These are phyloP conservation scores for Trichosporon inkin DNA, from an alignment of 1,284 basidiomycete genomes.

Conservation along the genomic window DNA sequence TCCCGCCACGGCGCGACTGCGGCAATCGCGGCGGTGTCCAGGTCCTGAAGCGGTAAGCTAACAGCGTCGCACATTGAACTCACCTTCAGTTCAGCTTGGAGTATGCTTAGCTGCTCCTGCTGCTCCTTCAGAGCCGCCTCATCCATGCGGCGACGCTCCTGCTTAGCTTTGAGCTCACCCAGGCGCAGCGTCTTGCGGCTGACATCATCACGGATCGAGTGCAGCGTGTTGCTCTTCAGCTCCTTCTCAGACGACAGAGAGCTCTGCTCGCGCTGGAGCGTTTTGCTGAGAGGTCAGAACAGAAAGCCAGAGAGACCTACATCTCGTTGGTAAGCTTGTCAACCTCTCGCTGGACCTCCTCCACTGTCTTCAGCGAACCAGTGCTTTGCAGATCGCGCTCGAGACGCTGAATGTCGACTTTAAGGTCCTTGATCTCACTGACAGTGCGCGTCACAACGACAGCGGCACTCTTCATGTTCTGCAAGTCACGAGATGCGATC, in stretches of 20 bases:
- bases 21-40: constrained; percentile 35
- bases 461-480: constrained; percentile 63
- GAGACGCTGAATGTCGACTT: constrained; percentile 61
- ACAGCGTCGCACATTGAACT: neutral
- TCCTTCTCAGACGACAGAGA: constrained; percentile 63
- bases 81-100: constrained; percentile 44
- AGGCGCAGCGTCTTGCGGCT: constrained; percentile 63
- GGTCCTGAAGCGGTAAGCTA: constrained; percentile 25
- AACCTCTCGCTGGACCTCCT: constrained; percentile 76
- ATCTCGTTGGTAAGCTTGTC: constrained; percentile 61
- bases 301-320: constrained; percentile 54
- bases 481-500: constrained; percentile 57
- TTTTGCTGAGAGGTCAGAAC: constrained; percentile 56
- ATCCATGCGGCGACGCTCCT: constrained; percentile 61
- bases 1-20: constrained; percentile 46
- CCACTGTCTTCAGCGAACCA: constrained; percentile 73
- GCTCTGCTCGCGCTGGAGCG: constrained; percentile 65
- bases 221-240: constrained; percentile 58
- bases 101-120: constrained; percentile 57
- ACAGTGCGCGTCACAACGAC: constrained; percentile 61
- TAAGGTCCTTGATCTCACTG: constrained; percentile 63
- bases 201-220: constrained; percentile 53
- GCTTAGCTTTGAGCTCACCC: constrained; percentile 59
- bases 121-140: constrained; percentile 62
- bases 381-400: constrained; percentile 66